Evolutionary conservation across 2,329 filamentous ascomycete species (phyloP).

Genomic region (Ramularia endophylla): DNA sequence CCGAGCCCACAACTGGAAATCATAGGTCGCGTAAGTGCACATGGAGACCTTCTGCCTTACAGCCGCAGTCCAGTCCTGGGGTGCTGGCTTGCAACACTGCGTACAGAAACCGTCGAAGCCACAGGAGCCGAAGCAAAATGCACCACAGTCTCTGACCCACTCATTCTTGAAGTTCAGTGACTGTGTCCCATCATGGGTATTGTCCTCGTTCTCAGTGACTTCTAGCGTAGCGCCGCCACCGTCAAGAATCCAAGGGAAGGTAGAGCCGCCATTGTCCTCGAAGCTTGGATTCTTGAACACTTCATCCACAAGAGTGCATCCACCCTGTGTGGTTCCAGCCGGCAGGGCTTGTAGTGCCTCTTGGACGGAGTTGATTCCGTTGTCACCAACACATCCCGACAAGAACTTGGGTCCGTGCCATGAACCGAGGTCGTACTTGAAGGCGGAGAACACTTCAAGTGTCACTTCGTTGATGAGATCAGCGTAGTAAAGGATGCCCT

Average conservation of each 20-base stretch:
- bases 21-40: too few relatives aligned
- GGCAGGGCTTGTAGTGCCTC: background rate
- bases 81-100: too few relatives aligned
- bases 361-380: constrained; percentile 1
- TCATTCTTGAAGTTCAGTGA: background rate
- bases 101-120: too few relatives aligned
- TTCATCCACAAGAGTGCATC: constrained; percentile 1
- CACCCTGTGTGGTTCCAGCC: background rate
- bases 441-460: constrained; percentile 1
- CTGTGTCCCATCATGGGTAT: constrained; percentile 1
- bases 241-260: background rate
- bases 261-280: constrained; percentile 1
- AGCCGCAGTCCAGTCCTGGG: too few relatives aligned
- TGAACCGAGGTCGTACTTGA: constrained; percentile 3
- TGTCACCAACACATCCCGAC: constrained; percentile 1
- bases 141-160: constrained; percentile 1
- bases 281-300: constrained; percentile 2
- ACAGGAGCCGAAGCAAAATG: background rate
- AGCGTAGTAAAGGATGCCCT: constrained; percentile 2
- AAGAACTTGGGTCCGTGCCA: constrained; percentile 2
- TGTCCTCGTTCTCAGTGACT: background rate
- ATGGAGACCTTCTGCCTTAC: too few relatives aligned
- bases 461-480: constrained; percentile 1
- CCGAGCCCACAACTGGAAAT: too few relatives aligned
- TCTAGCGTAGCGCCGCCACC: background rate